Evolutionary conservation across 1,284 basidiomycete species (phyloP).

Genomic region (Austropuccinia psidii): DNA sequence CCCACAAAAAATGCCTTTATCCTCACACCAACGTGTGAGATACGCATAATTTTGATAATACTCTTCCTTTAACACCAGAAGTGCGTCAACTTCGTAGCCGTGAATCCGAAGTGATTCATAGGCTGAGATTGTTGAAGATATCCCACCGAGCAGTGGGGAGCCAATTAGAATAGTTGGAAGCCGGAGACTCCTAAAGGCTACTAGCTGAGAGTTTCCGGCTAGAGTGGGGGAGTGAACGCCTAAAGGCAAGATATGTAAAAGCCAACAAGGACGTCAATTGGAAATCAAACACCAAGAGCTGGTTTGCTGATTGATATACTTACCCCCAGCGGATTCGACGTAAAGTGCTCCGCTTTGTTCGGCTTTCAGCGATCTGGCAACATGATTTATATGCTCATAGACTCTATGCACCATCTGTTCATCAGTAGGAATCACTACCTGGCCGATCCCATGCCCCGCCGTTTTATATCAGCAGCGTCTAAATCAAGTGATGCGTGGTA

Average conservation of each 20-base stretch:
- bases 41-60: slow-evolving; percentile 84
- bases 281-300: not conserved
- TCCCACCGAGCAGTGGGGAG: slow-evolving; percentile 82
- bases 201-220: slow-evolving; percentile 75
- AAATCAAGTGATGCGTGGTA: slow-evolving; percentile 44
- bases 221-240: slow-evolving; percentile 88
- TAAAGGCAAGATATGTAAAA: slow-evolving; percentile 45
- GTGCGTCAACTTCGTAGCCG: slow-evolving; percentile 77
- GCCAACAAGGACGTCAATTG: not conserved
- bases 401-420: slow-evolving; percentile 58
- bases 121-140: slow-evolving; percentile 84
- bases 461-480: not conserved
- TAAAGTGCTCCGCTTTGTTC: slow-evolving; percentile 59
- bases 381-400: slow-evolving; percentile 60
- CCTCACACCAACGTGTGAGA: slow-evolving; percentile 61
- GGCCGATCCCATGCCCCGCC: not conserved
- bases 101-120: slow-evolving; percentile 85
- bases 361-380: slow-evolving; percentile 50
- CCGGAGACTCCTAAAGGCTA: slow-evolving; percentile 69
- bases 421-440: slow-evolving; percentile 50
- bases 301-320: slow-evolving; percentile 43
- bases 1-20: slow-evolving; percentile 56
- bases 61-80: slow-evolving; percentile 77
- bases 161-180: slow-evolving; percentile 81
- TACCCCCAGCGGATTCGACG: slow-evolving; percentile 90